These are phyloP conservation scores for Dentipellis fragilis DNA, from an alignment of 768 basidiomycete species.

Conservation along the genomic window DNA sequence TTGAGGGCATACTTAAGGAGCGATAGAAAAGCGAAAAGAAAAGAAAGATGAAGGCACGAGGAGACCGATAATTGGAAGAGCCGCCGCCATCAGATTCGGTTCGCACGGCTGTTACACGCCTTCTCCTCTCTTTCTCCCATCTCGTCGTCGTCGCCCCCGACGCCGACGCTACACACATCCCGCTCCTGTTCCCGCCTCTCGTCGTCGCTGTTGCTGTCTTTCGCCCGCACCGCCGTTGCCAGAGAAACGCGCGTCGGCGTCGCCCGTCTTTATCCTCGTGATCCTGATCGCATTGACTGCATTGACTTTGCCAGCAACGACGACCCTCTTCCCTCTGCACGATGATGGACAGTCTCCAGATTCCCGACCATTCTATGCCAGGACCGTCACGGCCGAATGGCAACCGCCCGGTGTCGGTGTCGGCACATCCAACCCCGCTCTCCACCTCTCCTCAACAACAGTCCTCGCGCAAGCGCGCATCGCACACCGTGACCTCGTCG, in stretches of 20 bases:
- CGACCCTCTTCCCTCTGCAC: background rate
- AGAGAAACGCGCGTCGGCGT: too few species aligned
- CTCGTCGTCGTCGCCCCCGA: background rate
- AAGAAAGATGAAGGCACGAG: too few species aligned
- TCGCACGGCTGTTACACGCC: too few species aligned
- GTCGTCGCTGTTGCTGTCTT: too few species aligned
- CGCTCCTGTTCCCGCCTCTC: background rate
- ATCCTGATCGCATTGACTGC: too few species aligned
- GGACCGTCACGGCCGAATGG: conserved; percentile 35
- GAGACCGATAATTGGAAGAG: too few species aligned
- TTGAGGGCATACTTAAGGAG: too few species aligned
- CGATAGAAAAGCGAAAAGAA: too few species aligned
- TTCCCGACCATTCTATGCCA: conserved; percentile 32
- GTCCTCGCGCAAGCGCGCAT: conserved; percentile 49
- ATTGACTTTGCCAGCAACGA: conserved; percentile 1
- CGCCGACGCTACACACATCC: background rate
- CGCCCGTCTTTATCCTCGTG: too few species aligned
- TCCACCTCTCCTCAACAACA: conserved; percentile 24
- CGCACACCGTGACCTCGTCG: conserved; percentile 57
- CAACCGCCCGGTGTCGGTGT: conserved; percentile 50
- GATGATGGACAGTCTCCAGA: conserved; percentile 29
- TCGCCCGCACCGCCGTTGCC: too few species aligned
- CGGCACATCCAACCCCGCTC: conserved; percentile 35
- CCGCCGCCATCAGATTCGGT: too few species aligned
- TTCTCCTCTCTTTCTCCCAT: background rate